Evolutionary conservation across 1,284 basidiomycete species (phyloP).

Genomic region (Melampsora larici-populina): DNA sequence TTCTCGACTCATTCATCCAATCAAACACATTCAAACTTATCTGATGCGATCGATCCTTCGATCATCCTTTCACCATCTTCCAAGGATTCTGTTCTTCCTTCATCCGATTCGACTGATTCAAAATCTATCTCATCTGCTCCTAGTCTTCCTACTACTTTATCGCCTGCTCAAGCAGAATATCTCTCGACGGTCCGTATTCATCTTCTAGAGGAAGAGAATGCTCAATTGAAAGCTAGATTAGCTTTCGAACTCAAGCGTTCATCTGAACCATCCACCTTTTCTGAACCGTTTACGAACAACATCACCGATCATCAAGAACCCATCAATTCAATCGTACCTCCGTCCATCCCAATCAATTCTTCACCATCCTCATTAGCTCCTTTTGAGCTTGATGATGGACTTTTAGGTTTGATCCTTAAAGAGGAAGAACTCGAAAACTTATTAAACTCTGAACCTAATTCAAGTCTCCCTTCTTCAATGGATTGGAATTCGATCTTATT

Average conservation of each 20-base stretch:
- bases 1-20: background rate
- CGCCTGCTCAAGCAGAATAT: slow-evolving; percentile 27
- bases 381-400: background rate
- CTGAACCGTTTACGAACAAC: background rate
- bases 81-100: slow-evolving; percentile 1
- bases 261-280: background rate
- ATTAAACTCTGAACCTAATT: background rate
- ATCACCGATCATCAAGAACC: background rate
- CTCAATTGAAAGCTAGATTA: slow-evolving; percentile 12
- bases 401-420: slow-evolving; percentile 24
- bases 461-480: background rate
- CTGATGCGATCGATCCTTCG: slow-evolving; percentile 25
- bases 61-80: slow-evolving; percentile 19
- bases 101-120: background rate
- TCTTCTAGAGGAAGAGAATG: slow-evolving; percentile 35
- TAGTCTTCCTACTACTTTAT: slow-evolving; percentile 1
- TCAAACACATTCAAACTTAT: background rate
- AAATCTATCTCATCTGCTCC: background rate
- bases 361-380: background rate
- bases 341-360: background rate
- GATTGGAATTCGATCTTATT: background rate
- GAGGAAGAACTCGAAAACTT: slow-evolving; percentile 28
- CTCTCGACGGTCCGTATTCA: slow-evolving; percentile 18
- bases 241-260: slow-evolving; percentile 12
- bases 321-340: background rate